A percentile compares a stretch with the other conserved stretches of the same genome.
These are phyloP conservation scores for Phytophthora aleatoria DNA, from an alignment of 352 stramenopile species.

Conservation along the genomic window DNA sequence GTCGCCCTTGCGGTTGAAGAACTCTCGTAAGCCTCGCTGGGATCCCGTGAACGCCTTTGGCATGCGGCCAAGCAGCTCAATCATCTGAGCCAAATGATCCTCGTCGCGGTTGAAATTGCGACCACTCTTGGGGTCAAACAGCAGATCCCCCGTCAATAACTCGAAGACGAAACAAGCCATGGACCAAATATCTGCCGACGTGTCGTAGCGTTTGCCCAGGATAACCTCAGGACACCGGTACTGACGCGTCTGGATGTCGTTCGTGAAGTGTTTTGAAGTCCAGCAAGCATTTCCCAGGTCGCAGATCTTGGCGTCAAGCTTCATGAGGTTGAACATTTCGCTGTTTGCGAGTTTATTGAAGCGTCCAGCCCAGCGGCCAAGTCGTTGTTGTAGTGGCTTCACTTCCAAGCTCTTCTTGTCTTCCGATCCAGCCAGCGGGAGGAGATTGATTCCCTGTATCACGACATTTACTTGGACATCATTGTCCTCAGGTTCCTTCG, in stretches of 20 bases:
- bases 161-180: slow-evolving; percentile 99
- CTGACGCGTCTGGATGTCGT: slow-evolving; percentile 99
- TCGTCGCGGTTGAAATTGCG: slow-evolving; percentile 88
- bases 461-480: slow-evolving; percentile 27
- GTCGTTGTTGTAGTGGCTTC: slow-evolving; percentile 36
- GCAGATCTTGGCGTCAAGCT: slow-evolving; percentile 90
- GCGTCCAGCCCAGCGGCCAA: slow-evolving; percentile 47
- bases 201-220: slow-evolving; percentile 97
- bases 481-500: slow-evolving; percentile 3
- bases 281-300: slow-evolving; percentile 99
- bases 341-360: slow-evolving; percentile 43
- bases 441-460: slow-evolving; percentile 56
- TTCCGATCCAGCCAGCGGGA: slow-evolving; percentile 19
- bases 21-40: slow-evolving; percentile 91
- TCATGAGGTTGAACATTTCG: slow-evolving; percentile 63
- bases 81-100: slow-evolving; percentile 99
- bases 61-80: slow-evolving; percentile 98
- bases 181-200: slow-evolving; percentile 98
- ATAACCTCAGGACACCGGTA: slow-evolving; percentile 99
- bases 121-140: slow-evolving; percentile 97
- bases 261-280: slow-evolving; percentile 98
- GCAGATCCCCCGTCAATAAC: slow-evolving; percentile 98
- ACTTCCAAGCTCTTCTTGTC: slow-evolving; percentile 18
- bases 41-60: slow-evolving; percentile 90
- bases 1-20: slow-evolving; percentile 97